Evolutionary conservation across 345 rosid genomes (phyloP), one percentile per base, ranked within the genome.

Genomic region (Lumnitzera racemosa): DNA sequence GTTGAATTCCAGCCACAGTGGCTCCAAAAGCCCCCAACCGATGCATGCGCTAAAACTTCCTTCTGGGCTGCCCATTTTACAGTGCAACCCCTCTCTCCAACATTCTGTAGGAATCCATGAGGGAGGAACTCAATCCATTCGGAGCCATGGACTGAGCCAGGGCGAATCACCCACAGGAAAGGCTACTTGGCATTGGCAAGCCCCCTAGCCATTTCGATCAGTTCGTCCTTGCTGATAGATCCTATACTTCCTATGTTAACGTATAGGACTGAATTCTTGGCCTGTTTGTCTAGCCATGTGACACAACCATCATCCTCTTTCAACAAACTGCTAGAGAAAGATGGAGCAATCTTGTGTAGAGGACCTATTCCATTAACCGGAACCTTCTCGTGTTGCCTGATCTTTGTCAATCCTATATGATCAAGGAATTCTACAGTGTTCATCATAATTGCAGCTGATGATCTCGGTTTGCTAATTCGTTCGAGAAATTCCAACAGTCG

Each of bases 1-100:
- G 75, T 70, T 4, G 82, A 75, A 55, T 78, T 81, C 80, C 80
- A 73, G 10, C 85, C 75, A 16, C 77, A 75, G 12, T 75, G 83
- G 24, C 70, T 75, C 75, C 75, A 77, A 17, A 81, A 77, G 31
- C 73, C 83, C 17, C 74, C 73, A 5, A 77, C 68, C 2, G 82
- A 61, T 2, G 4, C 41, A 36, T 75, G 79, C 2, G 76, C 72
- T 64, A 72, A 54, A 25, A 77, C 78, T 46, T 74, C 57, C 59
- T 65, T 67, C 52, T 75, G 80, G 0, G 80, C 78, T 43, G 80
- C 73, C 85, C 85, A 81, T 56, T 56, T 71, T 54, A 73, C 71
- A 1, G 75, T 49, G 31, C 50, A 51, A 5, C 76, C 69, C 41
- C 56, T 63, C 25, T 51, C 66, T 36, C 68, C 61, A 0, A 59